phyloP scores from a whole-genome alignment of 2,329 filamentous ascomycete genomes.

The Basipetospora chlamydospora region DNA sequence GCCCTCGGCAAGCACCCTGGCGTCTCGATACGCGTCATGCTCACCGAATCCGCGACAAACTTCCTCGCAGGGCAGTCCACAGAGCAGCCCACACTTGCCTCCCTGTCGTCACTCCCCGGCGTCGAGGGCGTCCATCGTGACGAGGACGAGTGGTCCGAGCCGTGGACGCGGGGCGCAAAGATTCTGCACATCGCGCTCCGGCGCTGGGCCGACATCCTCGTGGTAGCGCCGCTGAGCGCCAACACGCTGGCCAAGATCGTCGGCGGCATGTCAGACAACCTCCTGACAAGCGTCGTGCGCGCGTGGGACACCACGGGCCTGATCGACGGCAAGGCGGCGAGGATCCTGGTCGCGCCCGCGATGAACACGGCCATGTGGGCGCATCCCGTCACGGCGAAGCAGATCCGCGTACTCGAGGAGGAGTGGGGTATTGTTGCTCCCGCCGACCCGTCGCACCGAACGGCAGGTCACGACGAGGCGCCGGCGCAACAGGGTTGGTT shows the following conservation, averaged over 20 bases:
- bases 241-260: slow-evolving; percentile 78
- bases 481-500: slow-evolving; percentile 47
- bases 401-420: slow-evolving; percentile 53
- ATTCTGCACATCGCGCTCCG: slow-evolving; percentile 88
- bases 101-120: slow-evolving; percentile 45
- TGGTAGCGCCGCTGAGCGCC: slow-evolving; percentile 69
- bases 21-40: slow-evolving; percentile 71
- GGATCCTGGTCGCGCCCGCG: slow-evolving; percentile 61
- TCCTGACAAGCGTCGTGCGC: slow-evolving; percentile 59
- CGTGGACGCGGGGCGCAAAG: slow-evolving; percentile 63
- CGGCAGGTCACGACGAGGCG: too few relatives aligned
- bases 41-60: slow-evolving; percentile 57
- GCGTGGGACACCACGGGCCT: slow-evolving; percentile 73
- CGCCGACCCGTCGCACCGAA: too few relatives aligned
- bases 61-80: slow-evolving; percentile 64
- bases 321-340: slow-evolving; percentile 43
- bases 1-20: slow-evolving; percentile 36
- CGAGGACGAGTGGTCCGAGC: slow-evolving; percentile 66
- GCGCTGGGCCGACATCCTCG: slow-evolving; percentile 61
- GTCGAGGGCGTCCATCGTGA: slow-evolving; percentile 75
- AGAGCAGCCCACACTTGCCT: slow-evolving; percentile 59
- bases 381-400: slow-evolving; percentile 65
- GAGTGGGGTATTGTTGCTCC: slow-evolving; percentile 71
- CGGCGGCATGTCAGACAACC: slow-evolving; percentile 61
- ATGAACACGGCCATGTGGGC: slow-evolving; percentile 91